A percentile compares a stretch with the other conserved stretches of the same genome.
These are phyloP conservation scores for Saccharomyces mikatae DNA, from an alignment of 805 yeast species.

Conservation along the genomic window DNA sequence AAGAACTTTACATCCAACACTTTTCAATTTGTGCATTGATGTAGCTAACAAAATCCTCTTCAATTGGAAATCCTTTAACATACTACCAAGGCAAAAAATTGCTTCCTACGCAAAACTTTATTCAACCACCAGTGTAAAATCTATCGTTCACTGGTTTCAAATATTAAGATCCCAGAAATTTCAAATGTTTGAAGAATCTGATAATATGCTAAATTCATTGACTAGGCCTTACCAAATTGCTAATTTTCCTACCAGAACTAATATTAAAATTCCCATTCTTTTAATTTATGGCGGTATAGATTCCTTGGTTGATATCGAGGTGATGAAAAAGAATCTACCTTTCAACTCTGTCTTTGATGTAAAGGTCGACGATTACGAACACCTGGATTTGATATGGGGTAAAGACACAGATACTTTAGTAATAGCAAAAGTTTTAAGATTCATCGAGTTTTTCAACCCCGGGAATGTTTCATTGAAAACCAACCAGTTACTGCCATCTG, in stretches of 20 bases:
- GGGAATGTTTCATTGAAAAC: neutral
- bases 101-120: conserved; percentile 81
- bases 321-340: conserved; percentile 66
- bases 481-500: neutral
- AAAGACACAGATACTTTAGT: conserved; percentile 46
- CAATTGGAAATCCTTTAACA: conserved; percentile 72
- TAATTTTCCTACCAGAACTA: conserved; percentile 50
- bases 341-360: conserved; percentile 38
- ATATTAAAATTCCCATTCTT: conserved; percentile 63
- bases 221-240: conserved; percentile 32
- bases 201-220: conserved; percentile 32
- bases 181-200: conserved; percentile 79
- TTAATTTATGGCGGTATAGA: conserved; percentile 75
- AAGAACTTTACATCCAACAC: conserved; percentile 30
- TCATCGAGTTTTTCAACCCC: conserved; percentile 25
- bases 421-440: conserved; percentile 35
- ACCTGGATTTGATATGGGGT: conserved; percentile 88
- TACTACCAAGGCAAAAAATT: conserved; percentile 62
- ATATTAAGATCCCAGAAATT: conserved; percentile 69
- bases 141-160: conserved; percentile 95
- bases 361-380: conserved; percentile 70
- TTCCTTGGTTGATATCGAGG: conserved; percentile 77
- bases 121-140: conserved; percentile 84
- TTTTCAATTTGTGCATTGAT: conserved; percentile 50
- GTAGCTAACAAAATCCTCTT: conserved; percentile 57